Conservation (phyloP, 208 protist genomes). For the Crithidia fasciculata region DNA sequence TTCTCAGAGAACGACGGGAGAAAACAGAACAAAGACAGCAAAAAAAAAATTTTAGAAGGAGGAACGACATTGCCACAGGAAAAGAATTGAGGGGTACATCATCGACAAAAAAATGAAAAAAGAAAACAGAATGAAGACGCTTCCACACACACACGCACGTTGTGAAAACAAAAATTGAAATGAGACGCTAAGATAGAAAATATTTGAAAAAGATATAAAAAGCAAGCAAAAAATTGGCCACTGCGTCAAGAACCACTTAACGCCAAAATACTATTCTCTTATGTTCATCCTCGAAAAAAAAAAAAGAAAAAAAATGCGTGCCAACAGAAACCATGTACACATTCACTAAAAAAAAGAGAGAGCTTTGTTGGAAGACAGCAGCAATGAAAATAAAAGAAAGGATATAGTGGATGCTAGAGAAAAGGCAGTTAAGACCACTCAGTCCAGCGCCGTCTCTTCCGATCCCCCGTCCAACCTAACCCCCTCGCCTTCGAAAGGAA, state of each 20-base stretch:
- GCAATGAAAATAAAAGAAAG: no score
- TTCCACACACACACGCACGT: conserved; percentile 4
- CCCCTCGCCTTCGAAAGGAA: no score
- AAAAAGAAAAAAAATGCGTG: conserved; percentile 1
- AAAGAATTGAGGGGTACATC: not conserved
- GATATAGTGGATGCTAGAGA: no score
- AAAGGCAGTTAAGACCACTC: no score
- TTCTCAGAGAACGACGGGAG: not conserved
- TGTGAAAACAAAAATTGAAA: no score
- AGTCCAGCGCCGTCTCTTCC: no score
- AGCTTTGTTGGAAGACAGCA: no score
- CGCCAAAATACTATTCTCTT: no score
- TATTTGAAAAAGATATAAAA: not conserved
- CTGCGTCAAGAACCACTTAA: not conserved
- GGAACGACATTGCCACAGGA: no score
- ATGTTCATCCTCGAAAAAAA: not conserved
- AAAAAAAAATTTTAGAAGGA: conserved; percentile 4
- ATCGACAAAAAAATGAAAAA: conserved; percentile 2
- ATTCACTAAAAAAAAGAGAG: not conserved
- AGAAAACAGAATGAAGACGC: not conserved
- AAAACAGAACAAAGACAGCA: not conserved
- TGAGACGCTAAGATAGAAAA: no score
- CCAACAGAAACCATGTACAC: not conserved
- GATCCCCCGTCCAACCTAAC: no score
- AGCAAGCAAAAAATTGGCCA: not conserved